Evolutionary conservation across 345 rosid genomes (phyloP), one percentile per base, ranked within the genome.

Genomic region (Streptanthus diversifolius): DNA sequence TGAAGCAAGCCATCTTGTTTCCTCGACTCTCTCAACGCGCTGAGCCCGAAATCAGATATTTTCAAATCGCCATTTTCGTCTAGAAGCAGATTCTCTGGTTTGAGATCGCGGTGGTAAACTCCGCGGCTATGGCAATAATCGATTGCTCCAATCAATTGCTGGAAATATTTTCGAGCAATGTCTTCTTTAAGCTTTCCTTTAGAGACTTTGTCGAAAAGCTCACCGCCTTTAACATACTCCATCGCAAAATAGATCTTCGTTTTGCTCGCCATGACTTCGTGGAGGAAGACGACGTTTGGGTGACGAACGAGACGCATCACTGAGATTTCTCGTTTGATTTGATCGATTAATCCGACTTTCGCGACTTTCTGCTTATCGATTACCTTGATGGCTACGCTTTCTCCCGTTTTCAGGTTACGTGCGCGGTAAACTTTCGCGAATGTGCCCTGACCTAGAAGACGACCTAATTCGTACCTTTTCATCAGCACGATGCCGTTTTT

Each of bases 211-310:
- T 77, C 77, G 73, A 92, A 92, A 40, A 92, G 91, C 80, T 92
- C 98, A 0, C 96, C 96, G 1, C 96, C 95, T 75, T 45, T 83
- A 2, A 85, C 90, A 1, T 82, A 87, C 58, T 92, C 95, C 88
- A 92, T 90, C 10, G 75, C 90, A 14, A 90, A 92, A 54, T 92
- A 92, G 7, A 92, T 92, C 84, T 85, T 90, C 33, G 77, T 73
- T 79, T 80, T 87, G 88, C 91, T 88, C 0, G 98, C 98, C 95
- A 92, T 88, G 2, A 92, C 96, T 83, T 92, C 98, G 30, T 85
- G 82, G 54, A 92, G 91, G 15, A 83, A 82, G 19, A 90, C 92
- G 9, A 92, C 80, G 29, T 90, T 88, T 1, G 96, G 90, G 60
- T 92, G 95, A 43, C 84, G 72, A 33, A 90, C 87, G 0, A 92